Base-by-base conservation (phyloP, 768 basidiomycete genomes). In the Pleurotus cornucopiae region DNA sequence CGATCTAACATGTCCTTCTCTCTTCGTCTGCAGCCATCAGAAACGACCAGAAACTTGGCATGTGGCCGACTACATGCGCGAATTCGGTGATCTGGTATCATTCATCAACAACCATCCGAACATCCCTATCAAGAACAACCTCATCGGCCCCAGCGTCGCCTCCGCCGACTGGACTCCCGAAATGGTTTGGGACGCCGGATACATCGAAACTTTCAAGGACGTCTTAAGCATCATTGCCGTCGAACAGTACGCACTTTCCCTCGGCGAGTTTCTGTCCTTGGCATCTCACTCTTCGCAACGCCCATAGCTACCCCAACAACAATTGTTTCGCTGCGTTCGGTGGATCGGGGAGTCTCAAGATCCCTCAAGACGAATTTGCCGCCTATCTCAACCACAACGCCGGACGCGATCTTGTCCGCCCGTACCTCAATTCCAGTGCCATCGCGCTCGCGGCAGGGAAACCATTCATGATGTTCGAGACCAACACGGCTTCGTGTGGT, bases 401-500 rank as follows among this genome's bases (percentile, higher is more conserved):
- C 2, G 81, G 80, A 0, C 68, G 73, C 47, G 65, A 59, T 21
- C 70, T 91, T 25, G 76, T 85, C 16, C 58, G 62, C 0, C 71
- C 72, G 9, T 91, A 88, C 66, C 61, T 83, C 13, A 75, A 72
- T 54, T 78, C 81, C 1, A 74, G 82, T 0, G 58, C 58, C 47
- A 73, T 73, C 14, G 81, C 82, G 0, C 71, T 73, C 54, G 65
- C 64, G 0, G 69, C 69, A 34, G 66, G 69, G 2, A 77, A 80
- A 59, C 75, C 76, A 16, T 67, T 87, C 34, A 61, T 85, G 52
- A 86, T 88, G 84, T 77, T 88, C 59, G 87, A 89, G 68, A 86
- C 83, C 11, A 88, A 88, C 62, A 82, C 83, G 0, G 85, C 84
- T 1, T 82, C 81, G 26, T 88, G 86, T 66, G 85, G 85, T 66